Base-by-base conservation (phyloP, 2,329 filamentous ascomycete genomes). In the Cladosporium austrohemisphaericum region DNA sequence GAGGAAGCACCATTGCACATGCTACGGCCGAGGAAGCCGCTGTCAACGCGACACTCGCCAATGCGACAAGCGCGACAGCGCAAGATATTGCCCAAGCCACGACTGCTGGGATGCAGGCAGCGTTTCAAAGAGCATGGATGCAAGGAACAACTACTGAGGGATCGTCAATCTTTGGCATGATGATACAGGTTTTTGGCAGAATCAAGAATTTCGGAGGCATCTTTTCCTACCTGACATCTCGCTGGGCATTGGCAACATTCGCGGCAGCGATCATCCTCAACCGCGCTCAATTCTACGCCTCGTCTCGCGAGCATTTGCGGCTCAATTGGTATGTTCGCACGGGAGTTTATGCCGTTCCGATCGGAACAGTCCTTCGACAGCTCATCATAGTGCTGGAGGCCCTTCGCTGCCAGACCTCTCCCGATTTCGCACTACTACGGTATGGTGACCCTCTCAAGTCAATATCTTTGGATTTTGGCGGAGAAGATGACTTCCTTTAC, bases 231-330 rank as follows among this genome's bases (percentile, higher is more conserved):
- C 77, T 90, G 35, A 94, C 88, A 1, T 94, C 88, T 68, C 86
- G 86, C 68, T 97, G 93, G 93, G 91, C 92, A 1, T 73, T 97
- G 51, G 84, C 85, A 45, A 96, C 90, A 60, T 84, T 97, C 59
- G 81, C 84, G 29, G 87, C 92, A 76, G 89, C 89, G 18, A 80
- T 97, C 51, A 72, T 96, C 51, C 75, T 97, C 19, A 97, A 97
- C 65, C 83, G 93, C 50, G 94, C 93, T 5, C 85, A 91, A 51
- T 93, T 97, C 59, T 97, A 95, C 68, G 92, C 90, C 33, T 92
- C 91, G 0, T 92, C 89, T 11, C 79, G 93, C 54, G 80, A 91
- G 46, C 83, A 87, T 46, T 74, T 96, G n/a, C 78, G 79, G 8
- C 75, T 97, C 2, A 78, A 79, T 49, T 92, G 88, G 82, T 78